Evolutionary conservation across 441 rosid species (phyloP).

Genomic region (Adansonia rubrostipa): DNA sequence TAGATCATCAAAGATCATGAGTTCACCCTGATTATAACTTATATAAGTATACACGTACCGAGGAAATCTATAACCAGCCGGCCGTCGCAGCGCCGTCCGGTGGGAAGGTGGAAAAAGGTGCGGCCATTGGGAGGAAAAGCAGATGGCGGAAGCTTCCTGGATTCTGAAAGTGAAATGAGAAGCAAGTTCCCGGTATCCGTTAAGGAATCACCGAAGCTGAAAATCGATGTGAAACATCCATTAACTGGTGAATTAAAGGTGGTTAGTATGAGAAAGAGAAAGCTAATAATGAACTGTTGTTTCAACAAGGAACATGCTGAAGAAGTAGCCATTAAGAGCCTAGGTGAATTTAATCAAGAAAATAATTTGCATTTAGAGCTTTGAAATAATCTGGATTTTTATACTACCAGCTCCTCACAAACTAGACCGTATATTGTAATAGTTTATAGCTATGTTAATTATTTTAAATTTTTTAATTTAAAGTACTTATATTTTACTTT

Average conservation of each 20-base stretch:
- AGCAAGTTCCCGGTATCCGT: background rate
- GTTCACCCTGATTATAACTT: conserved; percentile 31
- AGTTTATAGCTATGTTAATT: too few species aligned
- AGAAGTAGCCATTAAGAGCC: background rate
- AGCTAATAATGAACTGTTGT: background rate
- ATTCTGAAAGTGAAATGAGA: background rate
- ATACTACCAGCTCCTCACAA: too few species aligned
- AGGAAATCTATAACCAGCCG: conserved; percentile 3
- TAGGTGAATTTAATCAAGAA: background rate
- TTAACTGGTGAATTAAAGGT: background rate
- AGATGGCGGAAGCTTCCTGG: background rate
- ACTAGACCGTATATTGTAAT: too few species aligned
- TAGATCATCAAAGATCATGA: too few species aligned
- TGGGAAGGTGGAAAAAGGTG: background rate
- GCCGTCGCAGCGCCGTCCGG: background rate
- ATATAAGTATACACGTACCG: background rate
- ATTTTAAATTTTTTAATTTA: too few species aligned
- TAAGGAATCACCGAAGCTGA: background rate
- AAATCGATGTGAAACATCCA: background rate
- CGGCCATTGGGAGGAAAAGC: conserved; percentile 11
- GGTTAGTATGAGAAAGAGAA: background rate
- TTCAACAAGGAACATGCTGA: background rate
- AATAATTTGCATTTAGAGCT: background rate
- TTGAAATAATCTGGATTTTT: too few species aligned
- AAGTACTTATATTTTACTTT: too few species aligned